phyloP scores from a whole-genome alignment of 805 yeast genomes.

The Starmerella potacharoeniae region DNA sequence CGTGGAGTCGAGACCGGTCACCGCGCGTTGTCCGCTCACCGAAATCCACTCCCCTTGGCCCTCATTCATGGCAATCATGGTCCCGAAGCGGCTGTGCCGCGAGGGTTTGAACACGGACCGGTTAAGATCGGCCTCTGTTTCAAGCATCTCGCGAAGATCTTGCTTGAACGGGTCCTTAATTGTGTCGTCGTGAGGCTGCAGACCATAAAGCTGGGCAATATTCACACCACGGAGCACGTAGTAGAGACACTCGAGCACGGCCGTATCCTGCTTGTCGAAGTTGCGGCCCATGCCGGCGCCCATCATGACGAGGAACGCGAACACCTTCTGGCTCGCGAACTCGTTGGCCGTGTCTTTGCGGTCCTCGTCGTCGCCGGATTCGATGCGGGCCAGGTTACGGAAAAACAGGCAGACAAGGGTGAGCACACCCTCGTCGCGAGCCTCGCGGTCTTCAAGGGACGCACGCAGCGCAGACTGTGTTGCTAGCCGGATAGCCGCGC shows the following conservation, averaged over 20 bases:
- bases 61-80: constrained; percentile 61
- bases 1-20: constrained; percentile 40
- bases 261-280: constrained; percentile 50
- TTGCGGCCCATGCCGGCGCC: constrained; percentile 53
- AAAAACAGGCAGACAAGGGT: constrained; percentile 62
- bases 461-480: constrained; percentile 24
- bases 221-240: constrained; percentile 49
- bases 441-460: constrained; percentile 51
- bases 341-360: constrained; percentile 48
- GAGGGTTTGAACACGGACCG: constrained; percentile 39
- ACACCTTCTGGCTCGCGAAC: constrained; percentile 59
- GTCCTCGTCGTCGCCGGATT: constrained; percentile 63
- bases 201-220: constrained; percentile 24
- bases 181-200: constrained; percentile 11
- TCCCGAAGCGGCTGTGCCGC: constrained; percentile 87
- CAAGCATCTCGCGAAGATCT: constrained; percentile 37
- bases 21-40: constrained; percentile 56
- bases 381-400: constrained; percentile 67
- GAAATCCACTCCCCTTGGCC: constrained; percentile 50
- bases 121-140: constrained; percentile 48
- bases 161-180: constrained; percentile 6
- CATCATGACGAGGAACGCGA: constrained; percentile 61
- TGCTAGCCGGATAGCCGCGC: constrained; percentile 58
- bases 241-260: constrained; percentile 59
- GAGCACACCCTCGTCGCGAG: constrained; percentile 61